Evolutionary conservation across 2,329 filamentous ascomycete species (phyloP), one percentile per base, ranked within the genome.

Genomic region (Fusarium mangiferae): DNA sequence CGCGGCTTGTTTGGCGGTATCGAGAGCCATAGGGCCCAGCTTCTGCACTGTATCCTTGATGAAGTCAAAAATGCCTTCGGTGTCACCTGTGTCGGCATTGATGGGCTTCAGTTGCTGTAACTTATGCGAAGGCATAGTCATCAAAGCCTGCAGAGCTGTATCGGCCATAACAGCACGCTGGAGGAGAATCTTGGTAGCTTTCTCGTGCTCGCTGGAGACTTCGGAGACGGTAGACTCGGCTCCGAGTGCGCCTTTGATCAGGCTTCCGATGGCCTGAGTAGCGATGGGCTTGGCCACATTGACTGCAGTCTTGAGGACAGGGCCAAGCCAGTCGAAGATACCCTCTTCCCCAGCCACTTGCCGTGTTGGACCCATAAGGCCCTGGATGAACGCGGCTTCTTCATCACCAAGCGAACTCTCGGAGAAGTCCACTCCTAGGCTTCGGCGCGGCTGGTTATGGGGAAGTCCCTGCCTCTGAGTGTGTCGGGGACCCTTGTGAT

Each of bases 121-220:
- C 39, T 73, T 61, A 7, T 62, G 30, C 30, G 39, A 46, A 6
- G 62, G 58, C 14, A 72, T 55, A 36, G 56, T 36, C 51, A 60
- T 61, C 18, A 75, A 54, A 10, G 68, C 68, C 56, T 72, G 65
- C 13, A 72, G 63, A 33, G 72, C 66, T 17, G 69, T 54, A 41
- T 74, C 72, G 24, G 62, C 69, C 28, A 74, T 39, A 18, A 72
- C 20, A 26, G 73, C 73, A 13, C 73, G 73, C 57, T 74, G 54
- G 35, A 74, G 54, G 7, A 74, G 49, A 13, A 74, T 30, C 10
- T n/a, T 45, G 14, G 68, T 64, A 4, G 68, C 64, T 26, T 67
- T 45, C 36, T 67, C 20, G 17, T 35, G 33, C 33, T 35, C 33
- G 33, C 24, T 41, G 36, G 49, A 36, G 24, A 33, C 15, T 8